Evolutionary conservation across 2,329 filamentous ascomycete species (phyloP), one percentile per base, ranked within the genome.

Genomic region (Exophiala aquamarina): DNA sequence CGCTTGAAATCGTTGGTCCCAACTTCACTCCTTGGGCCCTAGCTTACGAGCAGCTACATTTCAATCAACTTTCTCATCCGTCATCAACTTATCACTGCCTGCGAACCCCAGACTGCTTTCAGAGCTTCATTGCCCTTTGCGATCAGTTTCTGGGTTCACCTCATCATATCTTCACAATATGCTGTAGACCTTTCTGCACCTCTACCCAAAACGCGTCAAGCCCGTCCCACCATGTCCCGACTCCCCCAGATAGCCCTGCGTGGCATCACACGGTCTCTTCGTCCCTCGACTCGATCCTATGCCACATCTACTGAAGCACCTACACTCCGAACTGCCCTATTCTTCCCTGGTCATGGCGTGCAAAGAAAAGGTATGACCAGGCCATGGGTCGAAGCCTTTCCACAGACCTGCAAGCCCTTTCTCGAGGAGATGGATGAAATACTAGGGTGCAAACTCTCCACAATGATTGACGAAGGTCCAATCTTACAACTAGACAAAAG

Each of bases 331-430:
- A 75, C 72, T 6, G 71, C 72, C 34, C 65, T 75, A 15, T 75
- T 75, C 55, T 74, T 74, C 49, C 72, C 72, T 54, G 72, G 71
- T 69, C 89, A 95, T 70, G 89, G 89, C 58, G 89, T 94, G 14
- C 89, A 95, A 66, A 84, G 87, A 63, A 86, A 94, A 41, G 89
- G 88, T 68, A 95, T 95, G 89, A 76, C 88, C 47, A 81, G 78
- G 26, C 84, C 89, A 35, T 96, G 92, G 90, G 76, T 94, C 58
- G 82, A 90, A 61, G 84, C 86, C 49, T 97, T 96, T 66, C 92
- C 92, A 10, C 67, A 72, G 44, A 94, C 87, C 20, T 84, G 87
- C 19, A 77, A 78, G 34, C 81, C 82, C n/a, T 79, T 95, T 44
- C 70, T 95, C 53, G 83, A 95, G 56, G 87, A 95, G 69, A 90